Evolutionary conservation across 2,329 filamentous ascomycete genomes (phyloP), one percentile per base, ranked within the genome.

Genomic region (Penicillium concentricum): DNA sequence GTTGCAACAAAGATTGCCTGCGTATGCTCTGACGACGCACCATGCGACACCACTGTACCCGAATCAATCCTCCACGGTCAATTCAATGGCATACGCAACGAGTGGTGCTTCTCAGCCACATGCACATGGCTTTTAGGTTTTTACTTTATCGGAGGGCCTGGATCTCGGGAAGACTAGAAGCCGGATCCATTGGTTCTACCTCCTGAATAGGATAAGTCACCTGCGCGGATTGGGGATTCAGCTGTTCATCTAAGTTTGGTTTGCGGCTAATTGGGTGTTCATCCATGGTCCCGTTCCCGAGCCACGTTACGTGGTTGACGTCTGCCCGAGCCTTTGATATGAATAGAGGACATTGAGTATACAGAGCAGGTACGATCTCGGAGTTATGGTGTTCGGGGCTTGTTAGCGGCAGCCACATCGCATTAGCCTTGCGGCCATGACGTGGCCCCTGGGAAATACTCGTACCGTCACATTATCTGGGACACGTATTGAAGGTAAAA

Each of bases 391-490:
- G 16, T 48, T 57, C 22, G 48, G 24, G 44, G 38, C 46, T 53
- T 45, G 35, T 24, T 24, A 61, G 59, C 56, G 56, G 42, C 54
- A 58, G 48, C 26, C 20, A 32, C 18, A 22, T 41, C 52, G 42
- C 45, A 44, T 51, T 50, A 32, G 43, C 44, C 32, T 39, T 35
- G 39, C 48, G 20, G 34, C 30, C 51, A 59, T 62, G 58, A 61
- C 60, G 58, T 47, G 60, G 56, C 60, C 28, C 4, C 41, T 52
- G 43, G 22, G 43, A 54, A 46, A 59, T 61, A 60, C 44, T 32
- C 28, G 39, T 61, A 61, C 59, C 38, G 32, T 56, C 54, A 44
- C 28, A 45, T 16, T n/a, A 3, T 30, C 24, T 48, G 34, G 12
- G 10, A 16, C n/a, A 15, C 9, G 48, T 49, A 58, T 46, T 16